Base-by-base conservation (phyloP, 331 rosid species). In the Cucumis variabilis region DNA sequence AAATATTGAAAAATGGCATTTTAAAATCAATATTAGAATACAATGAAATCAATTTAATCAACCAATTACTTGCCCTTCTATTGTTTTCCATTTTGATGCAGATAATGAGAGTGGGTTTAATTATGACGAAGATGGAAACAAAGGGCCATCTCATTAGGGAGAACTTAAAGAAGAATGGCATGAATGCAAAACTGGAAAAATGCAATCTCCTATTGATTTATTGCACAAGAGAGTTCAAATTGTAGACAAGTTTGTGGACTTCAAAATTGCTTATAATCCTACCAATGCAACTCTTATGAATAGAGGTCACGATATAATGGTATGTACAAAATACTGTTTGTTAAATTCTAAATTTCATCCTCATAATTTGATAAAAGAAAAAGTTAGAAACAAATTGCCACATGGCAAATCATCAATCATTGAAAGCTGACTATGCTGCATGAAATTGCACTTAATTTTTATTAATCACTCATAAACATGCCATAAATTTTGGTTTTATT, bases 141-240 rank as follows among this genome's bases (percentile, higher is more conserved):
- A 0, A 24, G 98, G 98, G 66, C 98, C 99, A 21, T 46, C 28
- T 28, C 30, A 83, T 2, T 95, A 98, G 98, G 99, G 98, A 58
- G 77, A 91, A 13, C 71, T 96, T 11, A 91, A 25, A 33, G 86
- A 66, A 0, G 95, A 96, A 79, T 96, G 98, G 98, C 85, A 75
- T 3, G 0, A 7, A n/a, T 94, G 98, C 33, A 94, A 85, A 25
- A 85, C 13, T 17, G 98, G 98, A 74, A 11, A 82, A 10, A 85
- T 92, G 97, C 99, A 96, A 89, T 96, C 99, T 1, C 99, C 98
- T 0, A 93, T 96, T 46, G 92, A 91, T 92, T 28, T 96, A 30
- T 20, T 53, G 50, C 84, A 91, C 71, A 3, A 78, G 16, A 90
- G 85, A 58, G 95, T 93, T 72, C 73, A 91, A 88, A 44, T 89